Evolutionary conservation across 2,329 filamentous ascomycete species (phyloP).

Genomic region (Colletotrichum sansevieriae): DNA sequence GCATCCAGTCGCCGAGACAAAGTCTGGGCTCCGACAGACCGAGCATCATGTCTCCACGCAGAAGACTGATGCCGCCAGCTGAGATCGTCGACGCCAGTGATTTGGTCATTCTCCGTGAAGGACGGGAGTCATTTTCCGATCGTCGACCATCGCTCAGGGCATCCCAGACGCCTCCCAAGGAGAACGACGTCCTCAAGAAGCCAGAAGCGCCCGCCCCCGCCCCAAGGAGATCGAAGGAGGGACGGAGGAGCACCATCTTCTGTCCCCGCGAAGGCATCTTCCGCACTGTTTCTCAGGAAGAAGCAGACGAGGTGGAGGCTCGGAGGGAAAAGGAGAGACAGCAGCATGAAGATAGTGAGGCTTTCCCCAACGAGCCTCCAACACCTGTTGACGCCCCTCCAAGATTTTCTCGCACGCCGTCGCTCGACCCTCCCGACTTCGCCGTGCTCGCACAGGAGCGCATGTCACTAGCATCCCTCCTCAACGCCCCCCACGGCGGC

Average conservation of each 20-base stretch:
- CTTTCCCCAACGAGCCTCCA: constrained; percentile 47
- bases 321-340: constrained; percentile 46
- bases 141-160: constrained; percentile 43
- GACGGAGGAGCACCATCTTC: constrained; percentile 67
- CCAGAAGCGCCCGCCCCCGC: constrained; percentile 31
- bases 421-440: constrained; percentile 72
- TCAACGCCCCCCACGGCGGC: constrained; percentile 66
- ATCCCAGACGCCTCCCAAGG: constrained; percentile 48
- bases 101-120: constrained; percentile 55
- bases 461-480: constrained; percentile 71
- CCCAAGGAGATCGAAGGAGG: constrained; percentile 50
- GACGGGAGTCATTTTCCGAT: constrained; percentile 24
- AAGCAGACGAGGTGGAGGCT: constrained; percentile 59
- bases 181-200: constrained; percentile 39
- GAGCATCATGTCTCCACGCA: constrained; percentile 51
- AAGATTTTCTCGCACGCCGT: constrained; percentile 70
- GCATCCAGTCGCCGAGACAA: constrained; percentile 51
- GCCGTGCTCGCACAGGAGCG: constrained; percentile 67
- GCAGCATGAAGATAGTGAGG: constrained; percentile 38
- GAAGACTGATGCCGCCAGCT: constrained; percentile 52
- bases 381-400: constrained; percentile 51
- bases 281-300: constrained; percentile 68
- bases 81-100: constrained; percentile 58
- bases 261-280: constrained; percentile 74
- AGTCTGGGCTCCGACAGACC: constrained; percentile 51